Base-by-base conservation (phyloP, 2,329 filamentous ascomycete genomes). In the Phoma herbarum region DNA sequence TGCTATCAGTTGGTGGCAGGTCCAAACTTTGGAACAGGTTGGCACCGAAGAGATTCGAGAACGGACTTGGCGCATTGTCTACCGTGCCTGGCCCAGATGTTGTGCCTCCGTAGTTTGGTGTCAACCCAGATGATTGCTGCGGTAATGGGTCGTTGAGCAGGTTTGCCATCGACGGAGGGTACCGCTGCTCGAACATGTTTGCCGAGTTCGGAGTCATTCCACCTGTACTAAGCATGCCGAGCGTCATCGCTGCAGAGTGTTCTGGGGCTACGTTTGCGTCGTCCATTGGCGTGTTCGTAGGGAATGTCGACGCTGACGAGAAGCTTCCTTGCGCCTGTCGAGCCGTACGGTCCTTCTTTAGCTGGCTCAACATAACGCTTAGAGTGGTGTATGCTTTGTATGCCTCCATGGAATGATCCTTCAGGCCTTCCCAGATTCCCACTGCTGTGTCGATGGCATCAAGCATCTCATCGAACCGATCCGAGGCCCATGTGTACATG, bases 371-470 rank as follows among this genome's bases (percentile, higher is more conserved):
- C 86, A 98, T 93, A 50, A 97, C 88, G 22, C 88, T 88, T n/a
- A 98, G 81, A 23, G 94, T 85, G 41, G 87, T 87, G 39, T 87
- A 87, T 1, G 92, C 94, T 79, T 98, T 98, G 80, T 89, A 93
- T 0, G 93, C 92, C 66, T 98, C 94, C 79, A 97, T 90, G 1
- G 90, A 95, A 23, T 88, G 83, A 53, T 95, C 89, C 3, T 88
- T 86, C 11, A 93, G 82, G 10, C 86, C 87, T 47, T 90, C 88
- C 93, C 93, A 98, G 55, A 98, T 95, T 18, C 85, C 82, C 44
- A 86, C 85, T 9, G 90, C 90, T 18, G 84, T 84, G 71, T 93
- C 89, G 2, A 98, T 84, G 1, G 88, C 86, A 22, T 82, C 78
- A 28, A 95, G 83, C 91, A 97, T 96, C 65, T 91, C 90, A 28